Conservation (phyloP, 2,329 filamentous ascomycete species). For the Zymoseptoria pseudotritici region DNA sequence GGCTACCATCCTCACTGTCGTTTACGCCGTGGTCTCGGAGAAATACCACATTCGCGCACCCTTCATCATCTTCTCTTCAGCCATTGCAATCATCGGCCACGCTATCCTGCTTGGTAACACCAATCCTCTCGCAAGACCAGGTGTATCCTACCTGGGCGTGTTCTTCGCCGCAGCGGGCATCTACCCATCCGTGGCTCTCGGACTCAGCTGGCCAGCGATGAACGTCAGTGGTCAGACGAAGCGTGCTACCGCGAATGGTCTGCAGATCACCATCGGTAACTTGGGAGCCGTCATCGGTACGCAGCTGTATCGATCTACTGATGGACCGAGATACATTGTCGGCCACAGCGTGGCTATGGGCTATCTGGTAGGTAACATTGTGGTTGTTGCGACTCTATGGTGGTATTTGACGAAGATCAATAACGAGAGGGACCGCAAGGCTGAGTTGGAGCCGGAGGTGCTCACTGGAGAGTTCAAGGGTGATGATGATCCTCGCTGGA, state of each 20-base stretch:
- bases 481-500: conserved; percentile 58
- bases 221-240: conserved; percentile 63
- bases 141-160: conserved; percentile 33
- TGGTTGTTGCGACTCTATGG: conserved; percentile 49
- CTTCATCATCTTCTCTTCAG: conserved; percentile 52
- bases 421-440: conserved; percentile 39
- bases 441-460: conserved; percentile 43
- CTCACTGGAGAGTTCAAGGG: conserved; percentile 50
- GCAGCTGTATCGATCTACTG: conserved; percentile 57
- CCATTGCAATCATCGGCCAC: conserved; percentile 33
- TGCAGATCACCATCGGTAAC: conserved; percentile 67
- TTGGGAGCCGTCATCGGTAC: conserved; percentile 62
- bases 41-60: conserved; percentile 49
- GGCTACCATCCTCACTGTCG: conserved; percentile 50
- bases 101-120: conserved; percentile 31
- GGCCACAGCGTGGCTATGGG: conserved; percentile 61
- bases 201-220: conserved; percentile 63
- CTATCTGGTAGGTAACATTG: conserved; percentile 54
- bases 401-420: conserved; percentile 53
- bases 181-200: conserved; percentile 57
- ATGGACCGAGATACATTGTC: conserved; percentile 56
- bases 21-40: conserved; percentile 55
- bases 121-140: conserved; percentile 35
- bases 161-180: conserved; percentile 50
- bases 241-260: conserved; percentile 58